Conservation (phyloP, 2,329 filamentous ascomycete genomes). For the Neurospora sp. region DNA sequence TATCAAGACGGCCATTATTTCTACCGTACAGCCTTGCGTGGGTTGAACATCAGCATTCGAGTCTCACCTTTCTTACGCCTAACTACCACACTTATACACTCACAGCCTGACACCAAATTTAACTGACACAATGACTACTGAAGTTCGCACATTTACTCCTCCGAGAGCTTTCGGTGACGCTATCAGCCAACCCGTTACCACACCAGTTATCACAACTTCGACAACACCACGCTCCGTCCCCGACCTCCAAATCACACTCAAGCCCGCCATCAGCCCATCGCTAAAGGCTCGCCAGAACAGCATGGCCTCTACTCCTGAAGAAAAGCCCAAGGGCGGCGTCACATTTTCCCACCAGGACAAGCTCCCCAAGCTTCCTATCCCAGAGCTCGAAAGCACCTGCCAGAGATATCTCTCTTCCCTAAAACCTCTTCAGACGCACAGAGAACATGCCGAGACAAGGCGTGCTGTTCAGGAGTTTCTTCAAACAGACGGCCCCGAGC, state of each 20-base stretch:
- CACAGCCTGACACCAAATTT: constrained; percentile 18
- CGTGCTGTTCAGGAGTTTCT: constrained; percentile 78
- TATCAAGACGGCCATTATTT: constrained; percentile 73
- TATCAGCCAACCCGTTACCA: constrained; percentile 39
- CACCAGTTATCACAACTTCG: constrained; percentile 21
- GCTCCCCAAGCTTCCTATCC: constrained; percentile 86
- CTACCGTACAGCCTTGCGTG: constrained; percentile 80
- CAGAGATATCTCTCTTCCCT: constrained; percentile 72
- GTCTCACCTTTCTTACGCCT: constrained; percentile 70
- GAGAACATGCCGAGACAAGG: constrained; percentile 76
- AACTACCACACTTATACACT: constrained; percentile 19
- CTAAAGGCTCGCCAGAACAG: constrained; percentile 19
- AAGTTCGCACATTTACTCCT: constrained; percentile 58
- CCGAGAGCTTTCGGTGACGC: constrained; percentile 66
- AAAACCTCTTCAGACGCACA: constrained; percentile 66
- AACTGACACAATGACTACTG: constrained; percentile 45
- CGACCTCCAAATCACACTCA: constrained; percentile 25
- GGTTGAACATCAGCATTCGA: constrained; percentile 70
- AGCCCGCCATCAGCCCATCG: constrained; percentile 22
- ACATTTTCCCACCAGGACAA: constrained; percentile 86
- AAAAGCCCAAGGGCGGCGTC: constrained; percentile 57
- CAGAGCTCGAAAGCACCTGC: constrained; percentile 70
- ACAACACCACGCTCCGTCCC: constrained; percentile 31
- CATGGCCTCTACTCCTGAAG: constrained; percentile 39
- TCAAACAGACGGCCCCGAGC: constrained; percentile 64